Evolutionary conservation across 1,284 basidiomycete species (phyloP).

Genomic region (Schizopora paradoxa): DNA sequence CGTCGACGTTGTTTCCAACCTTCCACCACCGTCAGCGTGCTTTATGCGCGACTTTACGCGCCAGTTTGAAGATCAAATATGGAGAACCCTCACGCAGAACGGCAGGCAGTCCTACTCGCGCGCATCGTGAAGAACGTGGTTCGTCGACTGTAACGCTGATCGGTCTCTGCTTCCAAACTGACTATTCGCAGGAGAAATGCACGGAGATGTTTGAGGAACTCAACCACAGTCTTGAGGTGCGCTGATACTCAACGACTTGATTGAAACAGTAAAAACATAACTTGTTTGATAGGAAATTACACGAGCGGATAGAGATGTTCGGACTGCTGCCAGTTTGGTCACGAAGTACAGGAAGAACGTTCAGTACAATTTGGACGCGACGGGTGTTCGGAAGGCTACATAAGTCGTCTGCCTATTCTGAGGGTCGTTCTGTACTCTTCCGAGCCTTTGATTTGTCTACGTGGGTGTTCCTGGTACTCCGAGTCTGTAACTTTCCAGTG

Average conservation of each 20-base stretch:
- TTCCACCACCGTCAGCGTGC: too few species aligned
- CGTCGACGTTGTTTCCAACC: too few species aligned
- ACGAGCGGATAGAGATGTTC: constrained; percentile 63
- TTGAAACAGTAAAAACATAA: constrained; percentile 3
- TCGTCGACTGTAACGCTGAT: constrained; percentile 28
- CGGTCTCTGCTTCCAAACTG: constrained; percentile 2
- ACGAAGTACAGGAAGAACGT: constrained; percentile 83
- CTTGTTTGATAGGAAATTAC: constrained; percentile 53
- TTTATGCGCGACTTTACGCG: too few species aligned
- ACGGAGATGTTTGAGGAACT: constrained; percentile 78
- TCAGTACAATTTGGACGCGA: constrained; percentile 77
- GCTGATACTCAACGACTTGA: constrained; percentile 3
- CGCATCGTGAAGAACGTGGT: constrained; percentile 89
- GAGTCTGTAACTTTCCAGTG: too few species aligned
- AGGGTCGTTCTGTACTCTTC: neutral
- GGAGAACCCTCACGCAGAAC: constrained; percentile 50
- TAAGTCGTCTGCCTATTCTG: neutral
- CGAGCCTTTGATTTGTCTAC: neutral
- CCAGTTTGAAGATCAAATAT: too few species aligned
- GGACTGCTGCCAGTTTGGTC: constrained; percentile 71
- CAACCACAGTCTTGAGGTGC: constrained; percentile 72
- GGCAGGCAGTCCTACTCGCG: constrained; percentile 84
- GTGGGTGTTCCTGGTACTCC: too few species aligned
- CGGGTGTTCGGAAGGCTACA: constrained; percentile 21
- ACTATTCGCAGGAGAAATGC: constrained; percentile 57